phyloP scores from a whole-genome alignment of 176 grass and related monocot species.

The Olyra latifolia region DNA sequence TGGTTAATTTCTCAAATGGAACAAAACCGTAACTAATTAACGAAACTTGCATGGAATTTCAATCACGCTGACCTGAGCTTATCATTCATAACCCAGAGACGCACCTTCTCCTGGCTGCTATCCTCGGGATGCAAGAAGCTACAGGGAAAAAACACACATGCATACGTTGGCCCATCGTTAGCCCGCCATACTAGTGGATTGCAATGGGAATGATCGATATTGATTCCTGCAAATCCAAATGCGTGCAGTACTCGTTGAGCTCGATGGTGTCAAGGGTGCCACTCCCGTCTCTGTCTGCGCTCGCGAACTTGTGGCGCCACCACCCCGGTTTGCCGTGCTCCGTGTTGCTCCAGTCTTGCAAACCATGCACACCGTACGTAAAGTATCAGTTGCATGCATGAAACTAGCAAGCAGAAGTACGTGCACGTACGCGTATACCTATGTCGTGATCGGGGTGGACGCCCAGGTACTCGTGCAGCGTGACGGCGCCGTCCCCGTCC shows the following conservation, averaged over 20 bases:
- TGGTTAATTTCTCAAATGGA: background rate
- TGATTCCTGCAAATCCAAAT: background rate
- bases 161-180: background rate
- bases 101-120: conserved; percentile 25
- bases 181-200: no score
- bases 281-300: conserved; percentile 39
- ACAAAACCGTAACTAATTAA: background rate
- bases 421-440: conserved; percentile 2
- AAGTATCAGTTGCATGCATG: no score
- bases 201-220: no score
- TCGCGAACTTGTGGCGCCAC: conserved; percentile 41
- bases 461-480: conserved; percentile 24
- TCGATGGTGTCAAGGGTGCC: conserved; percentile 30
- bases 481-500: conserved; percentile 35
- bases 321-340: conserved; percentile 21
- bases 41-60: background rate
- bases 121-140: conserved; percentile 56
- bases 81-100: conserved; percentile 42
- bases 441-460: conserved; percentile 11
- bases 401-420: no score
- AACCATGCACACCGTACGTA: no score
- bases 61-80: conserved; percentile 36
- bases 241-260: conserved; percentile 30
- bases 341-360: conserved; percentile 36
- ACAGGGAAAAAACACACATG: no score